A percentile compares a stretch with the other conserved stretches of the same genome.
These are phyloP conservation scores for Floccularia luteovirens DNA, from an alignment of 768 basidiomycete genomes.

Conservation along the genomic window DNA sequence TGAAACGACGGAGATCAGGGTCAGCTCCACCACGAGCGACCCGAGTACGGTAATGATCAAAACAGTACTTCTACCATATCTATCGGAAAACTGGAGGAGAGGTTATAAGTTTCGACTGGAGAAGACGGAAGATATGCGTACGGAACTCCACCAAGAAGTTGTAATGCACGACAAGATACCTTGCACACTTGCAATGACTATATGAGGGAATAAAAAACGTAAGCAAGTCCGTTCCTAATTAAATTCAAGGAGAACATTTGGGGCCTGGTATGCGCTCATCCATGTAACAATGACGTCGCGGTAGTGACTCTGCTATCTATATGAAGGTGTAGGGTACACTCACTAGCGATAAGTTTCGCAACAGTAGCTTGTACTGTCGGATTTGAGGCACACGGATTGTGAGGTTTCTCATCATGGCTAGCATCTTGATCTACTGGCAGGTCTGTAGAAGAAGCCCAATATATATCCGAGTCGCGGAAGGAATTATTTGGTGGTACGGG, in stretches of 20 bases:
- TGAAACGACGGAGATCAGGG: conserved; percentile 56
- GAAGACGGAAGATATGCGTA: conserved; percentile 24
- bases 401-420: conserved; percentile 1
- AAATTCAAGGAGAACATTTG: too few species aligned
- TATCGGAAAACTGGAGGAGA: conserved; percentile 58
- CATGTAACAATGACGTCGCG: too few species aligned
- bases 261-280: too few species aligned
- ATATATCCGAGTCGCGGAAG: neutral
- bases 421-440: neutral
- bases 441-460: neutral
- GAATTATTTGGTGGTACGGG: neutral
- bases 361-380: conserved; percentile 70
- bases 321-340: too few species aligned
- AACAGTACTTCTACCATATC: conserved; percentile 60
- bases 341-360: conserved; percentile 58
- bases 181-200: conserved; percentile 57
- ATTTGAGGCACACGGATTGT: conserved; percentile 50
- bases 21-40: conserved; percentile 52
- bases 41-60: conserved; percentile 58
- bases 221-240: too few species aligned
- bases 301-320: too few species aligned
- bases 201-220: conserved; percentile 8
- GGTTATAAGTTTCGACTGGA: neutral
- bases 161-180: conserved; percentile 75
- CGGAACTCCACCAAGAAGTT: conserved; percentile 82